These are phyloP conservation scores for Hymenotorrendiella dingleyae DNA, from an alignment of 2,329 filamentous ascomycete genomes.

Conservation along the genomic window DNA sequence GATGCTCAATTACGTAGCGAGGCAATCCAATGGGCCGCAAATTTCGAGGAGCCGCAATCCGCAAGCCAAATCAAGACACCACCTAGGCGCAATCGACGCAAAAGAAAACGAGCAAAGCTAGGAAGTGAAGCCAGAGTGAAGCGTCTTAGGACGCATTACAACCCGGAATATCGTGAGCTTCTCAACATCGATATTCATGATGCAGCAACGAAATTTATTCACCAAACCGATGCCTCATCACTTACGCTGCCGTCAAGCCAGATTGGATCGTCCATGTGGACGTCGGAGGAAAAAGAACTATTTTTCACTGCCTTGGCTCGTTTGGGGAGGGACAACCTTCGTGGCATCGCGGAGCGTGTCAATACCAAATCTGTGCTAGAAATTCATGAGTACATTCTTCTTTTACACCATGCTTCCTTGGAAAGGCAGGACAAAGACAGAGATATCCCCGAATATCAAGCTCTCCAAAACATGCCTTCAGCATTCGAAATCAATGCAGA, in stretches of 20 bases:
- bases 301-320: conserved; percentile 63
- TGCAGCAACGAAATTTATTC: conserved; percentile 32
- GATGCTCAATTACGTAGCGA: conserved; percentile 14
- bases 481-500: conserved; percentile 65
- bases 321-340: conserved; percentile 57
- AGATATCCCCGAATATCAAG: conserved; percentile 28
- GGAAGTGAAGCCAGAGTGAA: conserved; percentile 21
- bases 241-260: conserved; percentile 48
- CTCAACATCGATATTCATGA: conserved; percentile 55
- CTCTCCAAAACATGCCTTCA: conserved; percentile 56
- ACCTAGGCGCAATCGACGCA: conserved; percentile 11
- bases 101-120: conserved; percentile 17
- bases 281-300: conserved; percentile 58
- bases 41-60: conserved; percentile 20
- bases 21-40: conserved; percentile 24
- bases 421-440: conserved; percentile 20
- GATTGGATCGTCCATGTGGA: conserved; percentile 68
- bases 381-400: conserved; percentile 60
- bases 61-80: conserved; percentile 21
- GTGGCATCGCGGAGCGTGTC: conserved; percentile 56
- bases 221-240: conserved; percentile 23
- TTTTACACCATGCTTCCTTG: conserved; percentile 48
- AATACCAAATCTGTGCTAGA: conserved; percentile 69
- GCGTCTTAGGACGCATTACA: conserved; percentile 37
- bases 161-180: conserved; percentile 42